Conservation (phyloP, 2,329 filamentous ascomycete species). For the Escovopsis weberi region DNA sequence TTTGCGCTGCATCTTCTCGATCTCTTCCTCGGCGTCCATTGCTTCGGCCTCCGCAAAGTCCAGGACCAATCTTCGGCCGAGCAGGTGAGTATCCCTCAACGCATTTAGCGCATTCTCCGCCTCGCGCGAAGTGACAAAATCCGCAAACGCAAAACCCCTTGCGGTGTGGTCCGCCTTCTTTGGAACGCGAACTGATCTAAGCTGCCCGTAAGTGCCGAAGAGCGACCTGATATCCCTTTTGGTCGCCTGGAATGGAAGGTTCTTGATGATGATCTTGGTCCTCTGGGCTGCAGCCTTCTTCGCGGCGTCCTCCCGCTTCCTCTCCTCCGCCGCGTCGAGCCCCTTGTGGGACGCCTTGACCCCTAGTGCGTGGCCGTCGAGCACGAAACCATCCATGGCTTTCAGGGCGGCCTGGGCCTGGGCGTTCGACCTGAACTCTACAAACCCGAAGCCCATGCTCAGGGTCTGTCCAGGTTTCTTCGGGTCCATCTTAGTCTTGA, state of each 20-base stretch:
- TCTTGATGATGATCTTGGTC: conserved; percentile 96
- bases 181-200: conserved; percentile 83
- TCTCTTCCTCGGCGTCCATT: conserved; percentile 86
- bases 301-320: conserved; percentile 64
- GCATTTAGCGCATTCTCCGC: conserved; percentile 83
- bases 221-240: conserved; percentile 84
- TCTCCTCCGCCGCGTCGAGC: conserved; percentile 74
- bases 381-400: conserved; percentile 74
- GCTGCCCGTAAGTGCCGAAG: conserved; percentile 79
- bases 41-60: conserved; percentile 84
- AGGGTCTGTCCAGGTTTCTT: conserved; percentile 77
- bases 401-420: conserved; percentile 67
- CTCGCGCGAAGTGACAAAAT: conserved; percentile 84
- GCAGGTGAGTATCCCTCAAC: conserved; percentile 80
- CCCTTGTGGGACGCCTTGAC: conserved; percentile 81
- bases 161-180: conserved; percentile 85
- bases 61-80: conserved; percentile 77
- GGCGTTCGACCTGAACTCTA: conserved; percentile 67
- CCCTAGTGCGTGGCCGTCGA: conserved; percentile 77
- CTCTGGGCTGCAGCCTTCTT: conserved; percentile 64
- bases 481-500: conserved; percentile 89
- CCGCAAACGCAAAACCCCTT: conserved; percentile 91
- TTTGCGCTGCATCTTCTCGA: conserved; percentile 94
- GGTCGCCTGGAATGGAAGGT: conserved; percentile 86
- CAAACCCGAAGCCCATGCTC: conserved; percentile 95